Percentiles rank a stretch among this genome's conserved stretches.
Conservation (phyloP, 345 rosid genomes). For the Mercurialis annua region DNA sequence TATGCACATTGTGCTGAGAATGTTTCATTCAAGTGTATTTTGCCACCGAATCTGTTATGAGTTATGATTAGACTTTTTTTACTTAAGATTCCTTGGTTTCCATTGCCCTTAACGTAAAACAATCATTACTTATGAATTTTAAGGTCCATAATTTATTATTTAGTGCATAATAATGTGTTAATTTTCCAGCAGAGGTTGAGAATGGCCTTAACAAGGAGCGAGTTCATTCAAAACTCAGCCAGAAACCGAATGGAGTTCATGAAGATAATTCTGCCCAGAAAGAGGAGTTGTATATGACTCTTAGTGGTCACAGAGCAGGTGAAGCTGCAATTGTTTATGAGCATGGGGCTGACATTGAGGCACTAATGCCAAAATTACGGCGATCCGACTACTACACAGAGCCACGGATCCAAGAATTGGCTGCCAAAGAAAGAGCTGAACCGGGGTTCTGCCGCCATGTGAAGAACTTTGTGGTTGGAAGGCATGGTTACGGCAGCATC, state of each 20-base stretch:
- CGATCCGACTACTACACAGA: slow-evolving; percentile 83
- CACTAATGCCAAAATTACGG: slow-evolving; percentile 88
- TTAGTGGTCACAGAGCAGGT: slow-evolving; percentile 69
- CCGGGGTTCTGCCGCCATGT: slow-evolving; percentile 74
- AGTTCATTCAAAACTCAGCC: slow-evolving; percentile 35
- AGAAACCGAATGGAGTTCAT: slow-evolving; percentile 49
- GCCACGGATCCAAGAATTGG: slow-evolving; percentile 84
- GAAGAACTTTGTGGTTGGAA: slow-evolving; percentile 77
- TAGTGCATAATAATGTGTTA: background rate
- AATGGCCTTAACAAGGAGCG: slow-evolving; percentile 37
- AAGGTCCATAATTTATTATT: background rate
- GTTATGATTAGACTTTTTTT: background rate
- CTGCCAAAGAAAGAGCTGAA: slow-evolving; percentile 83
- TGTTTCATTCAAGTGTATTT: background rate
- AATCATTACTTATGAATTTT: background rate
- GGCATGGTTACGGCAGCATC: slow-evolving; percentile 84
- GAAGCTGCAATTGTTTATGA: slow-evolving; percentile 78
- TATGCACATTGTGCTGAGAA: background rate
- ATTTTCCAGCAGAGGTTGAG: slow-evolving; percentile 46
- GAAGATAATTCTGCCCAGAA: slow-evolving; percentile 41
- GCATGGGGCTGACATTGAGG: slow-evolving; percentile 81
- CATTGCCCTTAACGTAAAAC: background rate
- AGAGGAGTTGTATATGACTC: slow-evolving; percentile 51
- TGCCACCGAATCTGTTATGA: background rate
- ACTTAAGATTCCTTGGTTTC: background rate